Evolutionary conservation across 1,284 basidiomycete genomes (phyloP).

Genomic region (Sanghuangporus weigelae): DNA sequence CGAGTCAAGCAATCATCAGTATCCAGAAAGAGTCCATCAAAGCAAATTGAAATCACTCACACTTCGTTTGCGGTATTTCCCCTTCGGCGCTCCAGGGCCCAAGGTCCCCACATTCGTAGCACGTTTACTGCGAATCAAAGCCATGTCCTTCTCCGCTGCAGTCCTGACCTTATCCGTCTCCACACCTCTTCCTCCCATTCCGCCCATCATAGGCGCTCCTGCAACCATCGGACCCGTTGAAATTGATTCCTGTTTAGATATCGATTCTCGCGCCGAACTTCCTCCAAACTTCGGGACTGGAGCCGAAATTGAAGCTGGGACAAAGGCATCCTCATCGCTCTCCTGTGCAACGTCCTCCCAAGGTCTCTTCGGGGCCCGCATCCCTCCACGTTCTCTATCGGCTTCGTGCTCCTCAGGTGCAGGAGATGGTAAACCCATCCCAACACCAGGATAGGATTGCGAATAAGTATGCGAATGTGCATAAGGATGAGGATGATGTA

Average conservation of each 20-base stretch:
- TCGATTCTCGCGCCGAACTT: neutral
- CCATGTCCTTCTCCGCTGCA: slow-evolving; percentile 76
- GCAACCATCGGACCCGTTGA: neutral
- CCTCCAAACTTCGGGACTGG: neutral
- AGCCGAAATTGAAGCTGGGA: slow-evolving; percentile 22
- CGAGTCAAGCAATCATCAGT: neutral
- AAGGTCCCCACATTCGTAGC: slow-evolving; percentile 45
- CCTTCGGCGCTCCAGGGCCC: slow-evolving; percentile 45
- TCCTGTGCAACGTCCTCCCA: slow-evolving; percentile 67
- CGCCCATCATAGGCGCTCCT: neutral
- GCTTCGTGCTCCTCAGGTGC: neutral
- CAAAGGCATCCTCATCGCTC: slow-evolving; percentile 20
- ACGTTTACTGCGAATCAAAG: slow-evolving; percentile 69
- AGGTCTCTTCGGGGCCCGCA: slow-evolving; percentile 61
- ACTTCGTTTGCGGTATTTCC: slow-evolving; percentile 75
- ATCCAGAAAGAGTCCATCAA: slow-evolving; percentile 25
- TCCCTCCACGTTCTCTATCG: slow-evolving; percentile 2
- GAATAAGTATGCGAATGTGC: neutral
- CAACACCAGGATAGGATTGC: slow-evolving; percentile 21
- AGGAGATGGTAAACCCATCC: slow-evolving; percentile 8
- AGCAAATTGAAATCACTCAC: slow-evolving; percentile 41
- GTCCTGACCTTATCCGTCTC: slow-evolving; percentile 30
- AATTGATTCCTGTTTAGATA: slow-evolving; percentile 12
- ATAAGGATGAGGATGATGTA: neutral
- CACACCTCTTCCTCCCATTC: slow-evolving; percentile 25